Conservation (phyloP, 129 eudicot genomes). For the Helianthus tuberosus region DNA sequence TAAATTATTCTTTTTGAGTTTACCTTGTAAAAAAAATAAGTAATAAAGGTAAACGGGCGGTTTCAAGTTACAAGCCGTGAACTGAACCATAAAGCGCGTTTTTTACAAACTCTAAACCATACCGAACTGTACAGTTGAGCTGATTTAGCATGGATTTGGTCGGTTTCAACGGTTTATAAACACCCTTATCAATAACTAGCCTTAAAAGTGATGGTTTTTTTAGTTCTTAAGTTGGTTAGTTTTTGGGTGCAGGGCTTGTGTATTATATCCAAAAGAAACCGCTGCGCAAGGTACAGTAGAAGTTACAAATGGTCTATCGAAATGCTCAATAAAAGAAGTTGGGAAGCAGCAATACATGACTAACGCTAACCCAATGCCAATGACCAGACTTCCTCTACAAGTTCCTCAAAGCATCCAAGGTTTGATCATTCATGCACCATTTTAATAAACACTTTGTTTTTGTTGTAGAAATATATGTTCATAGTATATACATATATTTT, state of each 20-base stretch:
- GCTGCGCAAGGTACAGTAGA: slow-evolving; percentile 50
- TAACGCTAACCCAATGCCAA: slow-evolving; percentile 52
- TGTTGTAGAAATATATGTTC: too few relatives aligned
- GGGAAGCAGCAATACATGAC: slow-evolving; percentile 61
- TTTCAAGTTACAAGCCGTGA: too few relatives aligned
- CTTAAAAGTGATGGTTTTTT: background rate
- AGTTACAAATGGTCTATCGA: slow-evolving; percentile 72
- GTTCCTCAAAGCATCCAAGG: slow-evolving; percentile 69
- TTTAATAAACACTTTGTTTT: background rate
- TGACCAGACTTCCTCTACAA: slow-evolving; percentile 53
- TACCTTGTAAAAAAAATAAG: background rate
- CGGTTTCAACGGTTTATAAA: background rate
- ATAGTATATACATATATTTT: too few relatives aligned
- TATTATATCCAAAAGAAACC: slow-evolving; percentile 72
- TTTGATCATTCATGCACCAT: slow-evolving; percentile 20
- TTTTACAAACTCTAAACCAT: too few relatives aligned
- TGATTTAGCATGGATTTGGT: too few relatives aligned
- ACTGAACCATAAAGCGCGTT: too few relatives aligned
- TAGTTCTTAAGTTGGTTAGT: slow-evolving; percentile 8
- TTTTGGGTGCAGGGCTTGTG: slow-evolving; percentile 68
- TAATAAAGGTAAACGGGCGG: too few relatives aligned
- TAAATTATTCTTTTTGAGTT: background rate
- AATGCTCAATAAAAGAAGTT: slow-evolving; percentile 75
- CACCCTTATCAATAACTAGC: background rate
- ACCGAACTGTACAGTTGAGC: too few relatives aligned